Base-by-base conservation (phyloP, 805 yeast species). In the Ogataea salicorniae region DNA sequence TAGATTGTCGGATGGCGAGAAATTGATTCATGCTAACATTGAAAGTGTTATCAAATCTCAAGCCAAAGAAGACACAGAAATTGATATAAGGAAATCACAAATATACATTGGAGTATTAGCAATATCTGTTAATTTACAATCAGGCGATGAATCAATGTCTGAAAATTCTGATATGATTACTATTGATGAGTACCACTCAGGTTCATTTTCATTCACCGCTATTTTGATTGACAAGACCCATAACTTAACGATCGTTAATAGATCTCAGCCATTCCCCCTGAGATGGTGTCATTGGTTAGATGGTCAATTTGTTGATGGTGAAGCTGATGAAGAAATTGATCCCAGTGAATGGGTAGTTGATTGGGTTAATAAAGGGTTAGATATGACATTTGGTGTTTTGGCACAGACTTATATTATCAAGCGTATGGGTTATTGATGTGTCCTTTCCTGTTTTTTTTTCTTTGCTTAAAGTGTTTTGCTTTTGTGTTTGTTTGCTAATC, bases 271-370 rank as follows among this genome's bases (percentile, higher is more conserved):
- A 6, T 85, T 89, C 72, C 98, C 99, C 11, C 63, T 79, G 41
- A 83, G 80, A 61, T 94, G 99, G 99, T 84, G 90, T 9, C 71
- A 79, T n/a, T 94, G 99, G 99, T 74, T 92, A n/a, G 83, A 79
- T 50, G 78, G 81, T 14, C 49, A 55, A 45, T 49, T 48, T 42
- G 48, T 33, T 1, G 62, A 51, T 6, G 57, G 37, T 14, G 61
- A 54, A 39, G 49, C 54, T 4, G 54, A 48, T 26, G 59, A 58
- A 4, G 62, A 73, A 9, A 74, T 83, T 14, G 90, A 85, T 57
- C 91, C 92, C n/a, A 72, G 84, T 39, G 88, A 83, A 49, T 87
- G 94, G 95, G 86, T 87, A 14, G 71, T 74, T 39, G 85, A 79
- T 45, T 87, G 95, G 95, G 73, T 86, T 35, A 83, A 80, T 58